Base-by-base conservation (phyloP, 768 basidiomycete genomes). In the Boletus rubroflammeus region DNA sequence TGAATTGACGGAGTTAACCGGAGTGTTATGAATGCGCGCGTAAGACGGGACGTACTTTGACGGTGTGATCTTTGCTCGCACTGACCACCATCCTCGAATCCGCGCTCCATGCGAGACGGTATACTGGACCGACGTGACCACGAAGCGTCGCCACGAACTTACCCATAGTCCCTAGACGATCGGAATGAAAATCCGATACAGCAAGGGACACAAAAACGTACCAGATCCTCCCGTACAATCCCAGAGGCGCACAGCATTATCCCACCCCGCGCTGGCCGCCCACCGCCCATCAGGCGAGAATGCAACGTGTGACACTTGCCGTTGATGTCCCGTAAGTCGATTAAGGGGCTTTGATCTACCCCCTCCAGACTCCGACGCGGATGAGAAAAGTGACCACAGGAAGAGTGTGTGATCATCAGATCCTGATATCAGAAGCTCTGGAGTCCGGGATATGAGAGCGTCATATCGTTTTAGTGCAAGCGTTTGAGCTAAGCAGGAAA, bases 331-430 rank as follows among this genome's bases (percentile, higher is more conserved):
- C 3, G 92, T 94, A 17, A 98, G 75, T 15, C 96, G 80, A 8
- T 90, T 81, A 17, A 86, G 54, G 5, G 89, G 88, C 62, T 90
- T 90, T 35, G 80, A 78, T 64, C 81, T 83, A 10, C 78, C 76
- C 19, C 72, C 72, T 35, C 41, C 64, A 9, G 68, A 50, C 31
- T 62, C 59, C 42, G 75, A 62, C 11, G 10, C 19, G 28, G 77
- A 75, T 19, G 84, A 77, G 76, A 93, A 89, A 39, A 86, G 76
- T 31, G 92, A 88, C 96, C 94, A 98, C 13, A 99, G 81, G 81
- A 95, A 98, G 47, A 98, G 83, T 0, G 96, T 99, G 70, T 98
- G 96, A 69, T 99, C 96, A 68, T 99, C 95, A 4, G 95, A 98
- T 21, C 94, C 95, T 6, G 94, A 93, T 68, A 98, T 96, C 59